phyloP scores from a whole-genome alignment of 1,284 basidiomycete species.

The Leccinum colubrinum region DNA sequence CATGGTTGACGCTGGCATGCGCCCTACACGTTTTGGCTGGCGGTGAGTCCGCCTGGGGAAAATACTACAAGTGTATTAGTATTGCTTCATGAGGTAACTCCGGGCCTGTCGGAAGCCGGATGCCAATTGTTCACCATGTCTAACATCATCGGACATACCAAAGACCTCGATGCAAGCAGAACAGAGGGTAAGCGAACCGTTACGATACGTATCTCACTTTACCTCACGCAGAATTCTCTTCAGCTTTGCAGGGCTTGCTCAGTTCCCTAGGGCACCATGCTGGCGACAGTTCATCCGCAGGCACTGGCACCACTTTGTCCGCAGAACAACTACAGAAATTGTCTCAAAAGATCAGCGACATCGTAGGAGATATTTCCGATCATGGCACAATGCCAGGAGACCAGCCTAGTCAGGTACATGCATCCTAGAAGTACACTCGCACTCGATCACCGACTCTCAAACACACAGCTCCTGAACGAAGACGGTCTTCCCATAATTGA shows the following conservation, averaged over 20 bases:
- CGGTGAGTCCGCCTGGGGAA: conserved; percentile 38
- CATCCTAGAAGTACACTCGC: conserved; percentile 14
- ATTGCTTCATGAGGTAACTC: no score
- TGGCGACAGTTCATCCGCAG: conserved; percentile 25
- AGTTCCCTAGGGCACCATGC: conserved; percentile 45
- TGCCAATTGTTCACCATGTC: conserved; percentile 14
- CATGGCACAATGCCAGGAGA: conserved; percentile 39
- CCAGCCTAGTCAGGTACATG: conserved; percentile 61
- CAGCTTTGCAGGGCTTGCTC: conserved; percentile 54
- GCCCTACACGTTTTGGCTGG: conserved; percentile 10
- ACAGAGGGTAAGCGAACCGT: conserved; percentile 23
- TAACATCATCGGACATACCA: conserved; percentile 13
- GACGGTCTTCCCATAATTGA: conserved; percentile 78
- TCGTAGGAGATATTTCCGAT: conserved; percentile 51
- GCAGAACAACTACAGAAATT: conserved; percentile 51
- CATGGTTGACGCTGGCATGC: conserved; percentile 6
- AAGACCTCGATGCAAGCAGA: conserved; percentile 20
- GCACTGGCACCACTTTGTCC: conserved; percentile 37
- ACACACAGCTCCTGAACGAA: conserved; percentile 60
- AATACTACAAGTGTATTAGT: no score
- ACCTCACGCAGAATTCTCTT: conserved; percentile 6
- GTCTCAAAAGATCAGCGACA: conserved; percentile 57
- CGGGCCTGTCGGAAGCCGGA: neutral
- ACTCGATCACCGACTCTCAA: conserved; percentile 18
- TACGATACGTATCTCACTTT: neutral